Percentiles rank a stretch among this genome's conserved stretches.
phyloP scores from a whole-genome alignment of 2,329 filamentous ascomycete species.

The Phyllosticta citribraziliensis region DNA sequence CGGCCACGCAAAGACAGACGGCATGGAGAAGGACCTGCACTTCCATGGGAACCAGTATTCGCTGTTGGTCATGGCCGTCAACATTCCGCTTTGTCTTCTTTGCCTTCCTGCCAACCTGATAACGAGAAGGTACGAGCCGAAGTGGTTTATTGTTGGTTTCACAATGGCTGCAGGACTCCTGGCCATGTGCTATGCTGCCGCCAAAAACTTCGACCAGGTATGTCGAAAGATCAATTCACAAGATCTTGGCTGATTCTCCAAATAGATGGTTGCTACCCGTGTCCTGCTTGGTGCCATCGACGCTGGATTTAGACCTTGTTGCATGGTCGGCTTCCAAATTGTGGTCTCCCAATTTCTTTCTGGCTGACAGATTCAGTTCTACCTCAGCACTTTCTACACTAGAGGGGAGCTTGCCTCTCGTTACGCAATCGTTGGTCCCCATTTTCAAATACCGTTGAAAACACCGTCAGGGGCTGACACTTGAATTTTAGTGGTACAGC shows the following conservation, averaged over 20 bases:
- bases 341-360: not conserved
- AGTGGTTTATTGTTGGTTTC: slow-evolving; percentile 6
- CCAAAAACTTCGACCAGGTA: slow-evolving; percentile 7
- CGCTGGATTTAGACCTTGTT: slow-evolving; percentile 6
- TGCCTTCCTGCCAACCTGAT: slow-evolving; percentile 8
- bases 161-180: slow-evolving; percentile 6
- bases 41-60: slow-evolving; percentile 23
- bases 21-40: slow-evolving; percentile 19
- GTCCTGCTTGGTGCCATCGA: slow-evolving; percentile 1
- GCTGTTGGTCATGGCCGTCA: slow-evolving; percentile 24
- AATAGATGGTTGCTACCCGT: slow-evolving; percentile 2
- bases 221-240: not conserved
- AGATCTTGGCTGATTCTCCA: not conserved
- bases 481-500: not conserved
- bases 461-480: not conserved
- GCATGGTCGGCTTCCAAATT: not conserved
- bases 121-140: slow-evolving; percentile 4
- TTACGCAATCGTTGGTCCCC: slow-evolving; percentile 2
- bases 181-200: slow-evolving; percentile 4
- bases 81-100: slow-evolving; percentile 20
- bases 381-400: slow-evolving; percentile 9
- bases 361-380: not conserved
- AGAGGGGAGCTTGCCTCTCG: slow-evolving; percentile 7
- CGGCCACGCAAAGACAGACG: slow-evolving; percentile 24
- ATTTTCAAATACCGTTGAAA: too few species aligned